Evolutionary conservation across 2,329 filamentous ascomycete genomes (phyloP).

Genomic region (Monosporascus sp.): DNA sequence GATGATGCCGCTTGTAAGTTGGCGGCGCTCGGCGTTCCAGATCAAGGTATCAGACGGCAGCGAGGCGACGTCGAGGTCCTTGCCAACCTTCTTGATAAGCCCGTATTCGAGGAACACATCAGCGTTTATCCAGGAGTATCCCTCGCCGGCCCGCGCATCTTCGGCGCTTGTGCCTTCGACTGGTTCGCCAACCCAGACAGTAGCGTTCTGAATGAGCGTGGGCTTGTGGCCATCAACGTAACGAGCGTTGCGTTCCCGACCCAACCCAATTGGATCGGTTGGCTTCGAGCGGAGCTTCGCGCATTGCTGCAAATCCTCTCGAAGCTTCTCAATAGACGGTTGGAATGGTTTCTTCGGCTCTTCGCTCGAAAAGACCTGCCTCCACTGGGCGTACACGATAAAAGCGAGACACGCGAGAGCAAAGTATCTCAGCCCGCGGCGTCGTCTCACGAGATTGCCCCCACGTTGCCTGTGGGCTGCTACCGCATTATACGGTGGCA

Average conservation of each 20-base stretch:
- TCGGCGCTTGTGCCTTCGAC: conserved; percentile 42
- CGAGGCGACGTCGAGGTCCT: conserved; percentile 20
- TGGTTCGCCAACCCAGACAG: conserved; percentile 62
- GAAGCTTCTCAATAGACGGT: conserved; percentile 48
- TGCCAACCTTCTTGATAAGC: conserved; percentile 50
- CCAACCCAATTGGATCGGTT: conserved; percentile 47
- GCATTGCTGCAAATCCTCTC: conserved; percentile 51
- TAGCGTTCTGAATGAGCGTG: conserved; percentile 61
- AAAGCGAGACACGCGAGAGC: conserved; percentile 44
- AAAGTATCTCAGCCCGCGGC: conserved; percentile 37
- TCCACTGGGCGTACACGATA: conserved; percentile 46
- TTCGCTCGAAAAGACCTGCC: conserved; percentile 27
- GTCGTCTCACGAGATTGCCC: conserved; percentile 34
- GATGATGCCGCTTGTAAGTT: conserved; percentile 61
- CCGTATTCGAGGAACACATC: conserved; percentile 58
- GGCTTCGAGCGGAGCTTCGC: conserved; percentile 49
- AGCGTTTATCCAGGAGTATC: conserved; percentile 54
- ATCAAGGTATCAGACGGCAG: conserved; percentile 44
- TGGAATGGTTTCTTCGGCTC: conserved; percentile 9
- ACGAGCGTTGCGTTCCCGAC: conserved; percentile 55
- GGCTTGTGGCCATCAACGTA: conserved; percentile 54
- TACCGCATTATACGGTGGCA: conserved; percentile 40
- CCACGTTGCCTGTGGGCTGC: conserved; percentile 23
- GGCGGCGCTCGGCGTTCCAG: conserved; percentile 55
- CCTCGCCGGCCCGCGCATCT: conserved; percentile 52